Conservation (phyloP, 192 early-diverging fungal genomes). For the Entrophospora sp. region DNA sequence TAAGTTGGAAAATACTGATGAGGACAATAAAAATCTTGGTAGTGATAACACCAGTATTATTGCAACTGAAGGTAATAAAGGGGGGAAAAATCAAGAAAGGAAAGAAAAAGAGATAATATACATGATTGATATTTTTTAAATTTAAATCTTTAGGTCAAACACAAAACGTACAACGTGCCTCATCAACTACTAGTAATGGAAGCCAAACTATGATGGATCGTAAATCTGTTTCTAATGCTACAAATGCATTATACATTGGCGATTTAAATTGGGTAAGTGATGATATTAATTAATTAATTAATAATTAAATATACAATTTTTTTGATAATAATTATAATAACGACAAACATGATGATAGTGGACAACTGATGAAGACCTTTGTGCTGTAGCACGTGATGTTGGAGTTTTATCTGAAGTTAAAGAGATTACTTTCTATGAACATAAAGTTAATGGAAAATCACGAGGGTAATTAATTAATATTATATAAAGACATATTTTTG, state of each 20-base stretch:
- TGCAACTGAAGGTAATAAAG: conserved; percentile 12
- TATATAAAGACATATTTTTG: background rate
- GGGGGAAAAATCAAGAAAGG: too few relatives aligned
- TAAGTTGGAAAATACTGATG: background rate
- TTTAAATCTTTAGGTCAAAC: conserved; percentile 13
- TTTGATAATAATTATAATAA: background rate
- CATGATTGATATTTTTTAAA: too few relatives aligned
- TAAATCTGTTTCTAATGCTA: conserved; percentile 22
- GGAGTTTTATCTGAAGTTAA: conserved; percentile 40
- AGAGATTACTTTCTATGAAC: conserved; percentile 50
- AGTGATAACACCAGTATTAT: background rate
- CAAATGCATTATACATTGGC: conserved; percentile 34
- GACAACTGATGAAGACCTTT: conserved; percentile 49
- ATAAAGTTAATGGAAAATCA: conserved; percentile 61
- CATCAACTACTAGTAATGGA: conserved; percentile 3
- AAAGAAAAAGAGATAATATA: too few relatives aligned
- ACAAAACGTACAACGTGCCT: conserved; percentile 7
- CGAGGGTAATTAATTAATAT: conserved; percentile 28
- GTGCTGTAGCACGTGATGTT: conserved; percentile 31
- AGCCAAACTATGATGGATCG: conserved; percentile 14
- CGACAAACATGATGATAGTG: conserved; percentile 27
- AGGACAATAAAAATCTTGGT: background rate
- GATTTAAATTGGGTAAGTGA: conserved; percentile 39
- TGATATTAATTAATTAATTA: too few relatives aligned
- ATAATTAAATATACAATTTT: too few relatives aligned